Conservation (phyloP, 768 basidiomycete species). For the Pleurotus eryngii region DNA sequence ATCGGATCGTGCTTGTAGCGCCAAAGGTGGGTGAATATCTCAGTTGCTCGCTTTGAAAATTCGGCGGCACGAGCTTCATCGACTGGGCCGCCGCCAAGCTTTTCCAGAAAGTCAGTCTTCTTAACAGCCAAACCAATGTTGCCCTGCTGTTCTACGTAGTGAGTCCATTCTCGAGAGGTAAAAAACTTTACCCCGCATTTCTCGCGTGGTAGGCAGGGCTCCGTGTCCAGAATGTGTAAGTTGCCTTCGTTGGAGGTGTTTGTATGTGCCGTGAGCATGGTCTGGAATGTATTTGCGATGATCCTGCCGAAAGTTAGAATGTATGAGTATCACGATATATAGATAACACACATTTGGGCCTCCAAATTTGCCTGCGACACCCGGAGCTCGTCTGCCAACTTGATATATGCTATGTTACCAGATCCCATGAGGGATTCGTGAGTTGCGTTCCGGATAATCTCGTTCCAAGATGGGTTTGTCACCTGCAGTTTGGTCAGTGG, state of each 20-base stretch:
- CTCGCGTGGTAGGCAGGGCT: not conserved
- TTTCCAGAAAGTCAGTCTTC: slow-evolving; percentile 13
- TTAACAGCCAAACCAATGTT: not conserved
- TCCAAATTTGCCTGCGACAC: not conserved
- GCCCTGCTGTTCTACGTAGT: slow-evolving; percentile 6
- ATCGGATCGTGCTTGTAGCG: not conserved
- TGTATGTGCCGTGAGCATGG: not conserved
- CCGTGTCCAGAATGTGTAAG: not conserved
- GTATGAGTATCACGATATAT: not conserved
- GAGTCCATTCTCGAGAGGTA: slow-evolving; percentile 10
- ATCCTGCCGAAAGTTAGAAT: not conserved
- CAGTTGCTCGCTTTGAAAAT: slow-evolving; percentile 7
- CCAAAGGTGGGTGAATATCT: slow-evolving; percentile 10
- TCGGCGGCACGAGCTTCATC: not conserved
- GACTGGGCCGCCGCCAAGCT: slow-evolving; percentile 2
- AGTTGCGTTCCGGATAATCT: not conserved
- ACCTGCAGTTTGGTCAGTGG: not conserved
- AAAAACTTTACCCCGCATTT: slow-evolving; percentile 13
- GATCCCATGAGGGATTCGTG: not conserved
- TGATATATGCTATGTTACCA: not conserved
- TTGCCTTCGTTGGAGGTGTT: not conserved
- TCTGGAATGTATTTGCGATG: not conserved
- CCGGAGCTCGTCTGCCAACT: not conserved
- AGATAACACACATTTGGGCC: not conserved
- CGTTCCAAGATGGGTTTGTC: not conserved